Evolutionary conservation across 495 filamentous ascomycete species (phyloP).

Genomic region (Penicillium turbatum): DNA sequence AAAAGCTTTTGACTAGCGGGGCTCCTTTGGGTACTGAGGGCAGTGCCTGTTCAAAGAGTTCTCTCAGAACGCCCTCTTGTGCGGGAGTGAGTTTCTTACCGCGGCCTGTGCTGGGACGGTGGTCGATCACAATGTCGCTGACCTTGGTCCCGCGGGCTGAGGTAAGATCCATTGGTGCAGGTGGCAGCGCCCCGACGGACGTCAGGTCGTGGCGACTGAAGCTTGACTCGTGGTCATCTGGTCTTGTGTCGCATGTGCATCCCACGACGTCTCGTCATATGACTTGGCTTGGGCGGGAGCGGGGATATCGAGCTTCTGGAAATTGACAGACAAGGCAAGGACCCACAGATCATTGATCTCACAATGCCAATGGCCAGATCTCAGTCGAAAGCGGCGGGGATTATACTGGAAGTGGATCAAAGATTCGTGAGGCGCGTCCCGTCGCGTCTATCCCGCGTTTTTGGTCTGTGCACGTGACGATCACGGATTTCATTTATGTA

Average conservation of each 20-base stretch:
- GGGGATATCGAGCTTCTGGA: not conserved
- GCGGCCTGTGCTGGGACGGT: not conserved
- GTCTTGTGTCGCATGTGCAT: not conserved
- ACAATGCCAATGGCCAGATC: not conserved
- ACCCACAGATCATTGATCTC: not conserved
- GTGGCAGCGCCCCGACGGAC: not conserved
- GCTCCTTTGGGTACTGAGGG: not conserved
- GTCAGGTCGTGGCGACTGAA: not conserved
- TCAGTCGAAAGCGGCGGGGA: not conserved
- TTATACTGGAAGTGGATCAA: not conserved
- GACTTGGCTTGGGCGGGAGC: not conserved
- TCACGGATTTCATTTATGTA: not conserved
- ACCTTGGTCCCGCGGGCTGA: not conserved
- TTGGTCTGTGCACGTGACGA: not conserved
- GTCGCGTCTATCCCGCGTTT: not conserved
- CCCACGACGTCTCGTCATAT: not conserved
- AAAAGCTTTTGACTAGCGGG: not conserved
- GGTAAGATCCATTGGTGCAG: not conserved
- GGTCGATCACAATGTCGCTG: not conserved
- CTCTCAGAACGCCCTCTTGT: not conserved
- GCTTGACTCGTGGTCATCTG: not conserved
- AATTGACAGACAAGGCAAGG: not conserved
- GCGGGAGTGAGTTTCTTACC: slow-evolving; percentile 2
- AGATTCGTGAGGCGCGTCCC: not conserved
- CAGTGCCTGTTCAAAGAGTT: not conserved